Evolutionary conservation across 176 grass and related monocot species (phyloP), one percentile per base, ranked within the genome.

Genomic region (Rhipidocladum racemiflorum): DNA sequence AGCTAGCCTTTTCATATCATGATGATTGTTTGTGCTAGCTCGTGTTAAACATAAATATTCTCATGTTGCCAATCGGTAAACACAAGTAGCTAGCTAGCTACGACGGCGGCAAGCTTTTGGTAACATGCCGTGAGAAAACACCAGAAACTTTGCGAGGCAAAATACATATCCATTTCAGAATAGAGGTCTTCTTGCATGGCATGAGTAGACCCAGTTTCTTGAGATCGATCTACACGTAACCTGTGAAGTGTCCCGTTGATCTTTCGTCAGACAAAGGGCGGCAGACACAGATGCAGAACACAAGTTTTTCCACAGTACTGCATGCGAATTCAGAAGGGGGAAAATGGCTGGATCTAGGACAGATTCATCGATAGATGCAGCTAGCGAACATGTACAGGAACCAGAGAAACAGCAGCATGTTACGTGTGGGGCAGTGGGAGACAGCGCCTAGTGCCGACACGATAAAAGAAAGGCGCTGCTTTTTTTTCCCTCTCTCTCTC

Each of bases 381-480:
- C 23, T 29, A 57, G 57, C 55, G 23, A 48, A 9, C 32, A 29
- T n/a, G 70, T 23, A 76, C 45, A 15, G 3, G 16, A 6, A 7
- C 14, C 25, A 36, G 46, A 49, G n/a, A 17, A 83, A 78, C 88
- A 90, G 9, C 39, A 13, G 67, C 88, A 90, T 35, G 84, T 90
- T 90, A 86, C 14, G 60, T 90, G 84, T 90, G 87, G 84, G 84
- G 66, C 84, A 90, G 49, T 3, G 65, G 84, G 79, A 73, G 84
- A 86, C 88, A 90, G 17, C 29, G 67, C 13, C 88, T 79, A 90
- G 88, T 90, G 84, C 84, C 88, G 88, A 90, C 88, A 90, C 68
- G 40, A 86, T 86, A 83, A 90, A 90, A 90, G 79, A 90, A 85
- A 81, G 23, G 17, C 71, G 45, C 59, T 39, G 45, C 14, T 34